Evolutionary conservation across 2,329 filamentous ascomycete genomes (phyloP).

Genomic region (Parastagonospora nodorum): DNA sequence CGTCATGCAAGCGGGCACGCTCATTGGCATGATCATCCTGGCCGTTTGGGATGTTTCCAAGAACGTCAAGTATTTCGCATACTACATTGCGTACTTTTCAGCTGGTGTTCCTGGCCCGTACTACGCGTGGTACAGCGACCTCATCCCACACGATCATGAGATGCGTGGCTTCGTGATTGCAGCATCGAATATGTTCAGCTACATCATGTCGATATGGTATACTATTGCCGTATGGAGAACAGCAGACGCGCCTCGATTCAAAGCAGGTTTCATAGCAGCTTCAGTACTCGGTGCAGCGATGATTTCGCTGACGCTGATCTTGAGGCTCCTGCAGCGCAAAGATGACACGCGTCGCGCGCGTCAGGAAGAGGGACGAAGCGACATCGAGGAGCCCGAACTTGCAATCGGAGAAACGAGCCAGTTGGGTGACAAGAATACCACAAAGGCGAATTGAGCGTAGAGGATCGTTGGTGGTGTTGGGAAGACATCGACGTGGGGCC

Average conservation of each 20-base stretch:
- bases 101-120: constrained; percentile 31
- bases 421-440: too few species aligned
- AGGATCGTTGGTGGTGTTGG: too few species aligned
- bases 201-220: constrained; percentile 27
- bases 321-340: constrained; percentile 18
- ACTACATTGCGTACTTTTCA: constrained; percentile 28
- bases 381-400: constrained; percentile 10
- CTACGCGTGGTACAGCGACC: constrained; percentile 31
- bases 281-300: constrained; percentile 24
- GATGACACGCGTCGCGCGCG: constrained; percentile 18
- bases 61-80: constrained; percentile 47
- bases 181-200: constrained; percentile 29
- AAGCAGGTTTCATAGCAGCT: constrained; percentile 27
- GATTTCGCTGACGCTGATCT: constrained; percentile 18
- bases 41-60: constrained; percentile 54
- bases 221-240: constrained; percentile 28
- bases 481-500: too few species aligned
- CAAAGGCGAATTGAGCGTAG: too few species aligned
- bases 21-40: constrained; percentile 50
- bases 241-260: constrained; percentile 23
- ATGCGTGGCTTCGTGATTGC: constrained; percentile 33
- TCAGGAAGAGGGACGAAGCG: constrained; percentile 5
- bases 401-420: not conserved
- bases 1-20: constrained; percentile 43
- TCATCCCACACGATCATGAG: constrained; percentile 34